Evolutionary conservation across 306 rosid genomes (phyloP).

Genomic region (Acmispon strigosus): DNA sequence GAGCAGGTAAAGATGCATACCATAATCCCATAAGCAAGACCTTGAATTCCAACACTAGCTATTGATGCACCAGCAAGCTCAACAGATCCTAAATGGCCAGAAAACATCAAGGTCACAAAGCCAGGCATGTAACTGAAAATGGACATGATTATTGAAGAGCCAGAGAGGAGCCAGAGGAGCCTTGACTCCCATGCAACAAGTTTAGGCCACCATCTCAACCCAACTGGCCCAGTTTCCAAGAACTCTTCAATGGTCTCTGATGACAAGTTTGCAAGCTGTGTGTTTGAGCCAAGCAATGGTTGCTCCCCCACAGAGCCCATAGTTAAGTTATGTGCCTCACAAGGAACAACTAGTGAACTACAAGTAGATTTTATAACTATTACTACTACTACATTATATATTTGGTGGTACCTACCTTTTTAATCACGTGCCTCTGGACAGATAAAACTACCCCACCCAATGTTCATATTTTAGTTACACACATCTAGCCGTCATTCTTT

Average conservation of each 20-base stretch:
- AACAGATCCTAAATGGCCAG: conserved; percentile 59
- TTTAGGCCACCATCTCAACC: conserved; percentile 42
- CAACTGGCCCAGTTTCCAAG: conserved; percentile 26
- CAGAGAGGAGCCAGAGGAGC: conserved; percentile 56
- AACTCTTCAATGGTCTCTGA: conserved; percentile 34
- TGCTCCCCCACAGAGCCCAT: conserved; percentile 25
- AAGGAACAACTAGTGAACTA: neutral
- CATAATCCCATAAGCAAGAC: conserved; percentile 79
- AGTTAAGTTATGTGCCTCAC: neutral
- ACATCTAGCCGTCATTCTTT: no score
- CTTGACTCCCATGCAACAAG: conserved; percentile 69
- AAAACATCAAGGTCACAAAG: conserved; percentile 42
- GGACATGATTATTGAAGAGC: conserved; percentile 29
- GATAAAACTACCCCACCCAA: no score
- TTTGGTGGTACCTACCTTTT: neutral
- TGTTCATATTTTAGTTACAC: no score
- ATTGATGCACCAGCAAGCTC: conserved; percentile 74
- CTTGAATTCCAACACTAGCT: conserved; percentile 69
- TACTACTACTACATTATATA: neutral
- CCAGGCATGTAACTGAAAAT: conserved; percentile 31
- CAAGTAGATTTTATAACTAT: neutral
- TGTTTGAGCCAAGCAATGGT: conserved; percentile 25
- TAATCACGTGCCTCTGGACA: neutral
- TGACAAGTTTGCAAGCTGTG: conserved; percentile 31
- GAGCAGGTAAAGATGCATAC: conserved; percentile 18